Conservation (phyloP, 2,329 filamentous ascomycete species). For the Lachnellula occidentalis region DNA sequence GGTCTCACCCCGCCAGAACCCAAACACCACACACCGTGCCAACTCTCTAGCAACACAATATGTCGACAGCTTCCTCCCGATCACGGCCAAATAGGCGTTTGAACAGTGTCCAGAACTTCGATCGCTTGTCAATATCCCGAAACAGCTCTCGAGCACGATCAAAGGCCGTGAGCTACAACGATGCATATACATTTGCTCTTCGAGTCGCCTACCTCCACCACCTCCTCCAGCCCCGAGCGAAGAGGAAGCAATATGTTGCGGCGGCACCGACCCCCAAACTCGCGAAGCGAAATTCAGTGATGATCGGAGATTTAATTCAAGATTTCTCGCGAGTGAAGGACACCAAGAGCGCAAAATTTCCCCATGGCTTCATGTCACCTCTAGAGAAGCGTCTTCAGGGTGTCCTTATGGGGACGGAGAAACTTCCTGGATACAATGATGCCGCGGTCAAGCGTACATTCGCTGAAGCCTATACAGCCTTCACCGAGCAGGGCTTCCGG, state of each 20-base stretch:
- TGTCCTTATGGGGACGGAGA: constrained; percentile 69
- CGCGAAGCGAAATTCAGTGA: constrained; percentile 55
- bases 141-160: constrained; percentile 41
- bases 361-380: constrained; percentile 64
- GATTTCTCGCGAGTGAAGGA: constrained; percentile 67
- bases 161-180: constrained; percentile 57
- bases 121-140: constrained; percentile 23
- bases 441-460: constrained; percentile 89
- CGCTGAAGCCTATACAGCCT: constrained; percentile 86
- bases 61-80: constrained; percentile 28
- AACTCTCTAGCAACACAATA: constrained; percentile 9
- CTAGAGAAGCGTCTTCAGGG: constrained; percentile 44
- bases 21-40: not conserved
- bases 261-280: constrained; percentile 46
- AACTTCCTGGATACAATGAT: constrained; percentile 83
- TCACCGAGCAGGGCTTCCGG: constrained; percentile 82
- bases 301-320: constrained; percentile 80
- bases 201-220: constrained; percentile 89
- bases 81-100: constrained; percentile 27
- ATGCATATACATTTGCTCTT: constrained; percentile 87
- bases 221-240: constrained; percentile 83
- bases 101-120: constrained; percentile 25
- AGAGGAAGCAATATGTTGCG: constrained; percentile 80
- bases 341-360: constrained; percentile 64
- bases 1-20: constrained; percentile 2